These are phyloP conservation scores for Heracleum sosnowskyi DNA, from an alignment of 129 eudicot species.

Conservation along the genomic window DNA sequence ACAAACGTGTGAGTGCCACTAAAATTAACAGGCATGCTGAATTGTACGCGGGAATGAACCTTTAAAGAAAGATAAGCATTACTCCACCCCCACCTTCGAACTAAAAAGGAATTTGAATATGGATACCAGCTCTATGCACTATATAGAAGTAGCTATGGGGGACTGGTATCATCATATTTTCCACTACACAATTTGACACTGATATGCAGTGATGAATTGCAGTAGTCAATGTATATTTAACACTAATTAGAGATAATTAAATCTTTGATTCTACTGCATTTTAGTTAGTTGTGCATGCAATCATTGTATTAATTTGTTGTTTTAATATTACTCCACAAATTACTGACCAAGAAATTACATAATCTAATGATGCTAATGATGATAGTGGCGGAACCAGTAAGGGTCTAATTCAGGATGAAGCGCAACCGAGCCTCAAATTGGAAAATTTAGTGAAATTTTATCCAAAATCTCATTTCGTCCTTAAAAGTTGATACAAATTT, in stretches of 20 bases:
- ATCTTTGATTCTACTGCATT: neutral
- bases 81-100: constrained; percentile 2
- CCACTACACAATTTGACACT: neutral
- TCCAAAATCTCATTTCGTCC: no score
- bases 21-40: neutral
- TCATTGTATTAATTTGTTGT: neutral
- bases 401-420: no score
- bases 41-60: neutral
- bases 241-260: neutral
- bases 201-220: neutral
- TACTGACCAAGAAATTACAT: neutral
- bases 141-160: neutral
- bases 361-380: neutral
- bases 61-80: neutral
- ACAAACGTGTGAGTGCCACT: constrained; percentile 7
- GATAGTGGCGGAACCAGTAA: no score
- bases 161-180: constrained; percentile 2
- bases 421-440: no score
- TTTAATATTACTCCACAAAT: neutral
- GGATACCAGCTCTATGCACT: constrained; percentile 7
- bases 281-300: neutral
- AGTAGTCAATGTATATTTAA: neutral
- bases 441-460: no score
- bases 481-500: no score
- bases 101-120: neutral